phyloP scores from a whole-genome alignment of 2,329 filamentous ascomycete genomes.

The Ascochyta viciae-villosae region DNA sequence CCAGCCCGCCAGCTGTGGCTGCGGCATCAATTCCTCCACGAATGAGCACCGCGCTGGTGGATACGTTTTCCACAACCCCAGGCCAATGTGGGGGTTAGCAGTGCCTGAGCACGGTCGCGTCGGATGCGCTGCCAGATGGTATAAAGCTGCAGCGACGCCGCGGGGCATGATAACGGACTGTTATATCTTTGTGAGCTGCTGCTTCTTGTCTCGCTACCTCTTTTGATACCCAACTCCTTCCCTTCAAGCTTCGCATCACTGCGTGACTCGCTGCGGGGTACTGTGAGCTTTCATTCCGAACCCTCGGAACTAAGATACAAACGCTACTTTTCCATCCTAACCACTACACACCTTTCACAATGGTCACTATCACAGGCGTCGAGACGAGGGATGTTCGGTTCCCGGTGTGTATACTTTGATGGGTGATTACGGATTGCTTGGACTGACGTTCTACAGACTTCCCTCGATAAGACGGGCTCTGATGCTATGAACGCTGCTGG shows the following conservation, averaged over 20 bases:
- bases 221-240: neutral
- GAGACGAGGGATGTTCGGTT: slow-evolving; percentile 59
- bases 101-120: neutral
- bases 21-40: slow-evolving; percentile 28
- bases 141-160: slow-evolving; percentile 1
- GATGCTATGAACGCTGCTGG: slow-evolving; percentile 96
- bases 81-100: slow-evolving; percentile 5
- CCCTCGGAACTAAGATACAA: slow-evolving; percentile 7
- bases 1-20: slow-evolving; percentile 7
- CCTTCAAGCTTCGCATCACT: no score
- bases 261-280: neutral
- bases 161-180: neutral
- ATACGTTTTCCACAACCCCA: slow-evolving; percentile 4
- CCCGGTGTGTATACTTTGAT: slow-evolving; percentile 47
- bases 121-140: neutral
- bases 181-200: neutral
- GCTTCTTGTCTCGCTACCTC: neutral
- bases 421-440: no score
- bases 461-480: slow-evolving; percentile 92
- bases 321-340: neutral
- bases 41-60: slow-evolving; percentile 18
- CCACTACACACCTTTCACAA: slow-evolving; percentile 6
- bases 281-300: slow-evolving; percentile 5
- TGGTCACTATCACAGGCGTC: slow-evolving; percentile 56
- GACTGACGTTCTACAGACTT: slow-evolving; percentile 62